Evolutionary conservation across 2,329 filamentous ascomycete genomes (phyloP).

Genomic region (Colletotrichum graminicola): DNA sequence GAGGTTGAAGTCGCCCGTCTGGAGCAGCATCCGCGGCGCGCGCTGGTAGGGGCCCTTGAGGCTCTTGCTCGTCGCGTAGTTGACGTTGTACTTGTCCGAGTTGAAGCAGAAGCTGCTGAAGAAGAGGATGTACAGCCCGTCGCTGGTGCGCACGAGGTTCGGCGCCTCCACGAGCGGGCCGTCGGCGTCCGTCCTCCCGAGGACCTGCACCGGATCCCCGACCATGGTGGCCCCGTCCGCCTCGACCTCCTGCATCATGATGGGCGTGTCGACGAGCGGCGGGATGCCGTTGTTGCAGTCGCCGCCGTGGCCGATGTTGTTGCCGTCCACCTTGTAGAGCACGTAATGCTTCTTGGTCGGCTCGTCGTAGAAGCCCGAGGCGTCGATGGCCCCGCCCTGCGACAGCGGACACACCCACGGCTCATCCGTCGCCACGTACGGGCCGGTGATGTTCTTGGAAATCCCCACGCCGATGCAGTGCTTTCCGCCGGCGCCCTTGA

Average conservation of each 20-base stretch:
- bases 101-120: constrained; percentile 72
- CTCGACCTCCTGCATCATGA: constrained; percentile 67
- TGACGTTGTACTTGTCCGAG: constrained; percentile 67
- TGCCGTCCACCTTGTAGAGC: constrained; percentile 76
- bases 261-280: constrained; percentile 61
- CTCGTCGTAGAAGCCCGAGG: constrained; percentile 68
- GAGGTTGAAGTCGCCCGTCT: constrained; percentile 54
- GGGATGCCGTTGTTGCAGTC: constrained; percentile 60
- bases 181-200: constrained; percentile 59
- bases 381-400: constrained; percentile 72
- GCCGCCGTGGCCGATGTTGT: constrained; percentile 60
- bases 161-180: constrained; percentile 73
- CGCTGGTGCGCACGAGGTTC: constrained; percentile 58
- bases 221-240: constrained; percentile 64
- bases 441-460: constrained; percentile 61
- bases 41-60: constrained; percentile 55
- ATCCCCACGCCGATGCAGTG: constrained; percentile 72
- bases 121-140: constrained; percentile 70
- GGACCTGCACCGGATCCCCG: constrained; percentile 61
- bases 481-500: constrained; percentile 51
- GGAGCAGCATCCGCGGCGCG: constrained; percentile 49
- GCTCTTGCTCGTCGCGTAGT: constrained; percentile 64
- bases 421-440: constrained; percentile 61
- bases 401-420: constrained; percentile 66
- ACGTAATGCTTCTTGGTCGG: constrained; percentile 67